Evolutionary conservation across 2,329 filamentous ascomycete species (phyloP).

Genomic region (Fusarium miscanthi): DNA sequence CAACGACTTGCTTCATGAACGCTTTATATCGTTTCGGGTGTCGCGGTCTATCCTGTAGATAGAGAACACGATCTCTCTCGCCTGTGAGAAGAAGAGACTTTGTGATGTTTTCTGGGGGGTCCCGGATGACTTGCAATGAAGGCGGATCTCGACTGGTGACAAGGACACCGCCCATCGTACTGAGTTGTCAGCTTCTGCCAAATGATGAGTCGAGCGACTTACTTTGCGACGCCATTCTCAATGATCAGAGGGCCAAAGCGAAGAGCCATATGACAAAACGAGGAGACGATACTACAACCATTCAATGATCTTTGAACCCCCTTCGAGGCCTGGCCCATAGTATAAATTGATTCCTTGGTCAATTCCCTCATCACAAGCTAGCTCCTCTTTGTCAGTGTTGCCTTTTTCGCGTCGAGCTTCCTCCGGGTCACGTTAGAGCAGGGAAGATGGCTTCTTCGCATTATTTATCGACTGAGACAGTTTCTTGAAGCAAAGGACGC

Average conservation of each 20-base stretch:
- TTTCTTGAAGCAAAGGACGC: too few species aligned
- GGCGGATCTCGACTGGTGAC: conserved; percentile 43
- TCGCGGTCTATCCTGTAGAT: conserved; percentile 29
- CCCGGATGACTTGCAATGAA: conserved; percentile 34
- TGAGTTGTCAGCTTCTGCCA: neutral
- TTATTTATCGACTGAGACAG: too few species aligned
- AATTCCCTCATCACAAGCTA: too few species aligned
- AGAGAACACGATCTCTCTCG: conserved; percentile 26
- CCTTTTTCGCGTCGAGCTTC: too few species aligned
- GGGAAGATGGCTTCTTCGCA: too few species aligned
- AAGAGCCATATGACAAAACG: conserved; percentile 53
- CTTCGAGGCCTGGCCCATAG: too few species aligned
- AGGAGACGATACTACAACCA: too few species aligned
- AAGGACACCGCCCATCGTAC: conserved; percentile 40
- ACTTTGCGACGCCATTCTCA: conserved; percentile 54
- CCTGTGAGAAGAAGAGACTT: conserved; percentile 41
- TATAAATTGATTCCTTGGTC: too few species aligned
- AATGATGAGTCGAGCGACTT: conserved; percentile 13
- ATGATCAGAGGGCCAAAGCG: conserved; percentile 53
- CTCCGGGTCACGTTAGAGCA: too few species aligned
- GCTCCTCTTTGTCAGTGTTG: too few species aligned
- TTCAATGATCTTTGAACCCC: too few species aligned
- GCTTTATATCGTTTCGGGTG: conserved; percentile 50
- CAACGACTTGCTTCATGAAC: conserved; percentile 55
- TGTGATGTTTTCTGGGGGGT: conserved; percentile 12